Base-by-base conservation (phyloP, 345 rosid genomes). In the Boechera divaricarpa region DNA sequence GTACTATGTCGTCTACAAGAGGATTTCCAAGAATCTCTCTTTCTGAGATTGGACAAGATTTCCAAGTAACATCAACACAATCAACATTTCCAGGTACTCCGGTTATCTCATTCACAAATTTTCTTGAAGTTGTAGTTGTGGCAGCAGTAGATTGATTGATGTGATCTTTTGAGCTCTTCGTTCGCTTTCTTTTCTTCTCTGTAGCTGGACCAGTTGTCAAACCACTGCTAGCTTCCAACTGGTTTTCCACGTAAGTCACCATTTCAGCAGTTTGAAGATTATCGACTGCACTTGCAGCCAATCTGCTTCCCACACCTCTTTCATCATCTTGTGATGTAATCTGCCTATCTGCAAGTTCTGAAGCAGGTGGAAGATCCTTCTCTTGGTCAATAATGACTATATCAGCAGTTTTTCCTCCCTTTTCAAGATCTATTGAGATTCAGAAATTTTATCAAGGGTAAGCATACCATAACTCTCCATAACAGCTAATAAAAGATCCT, bases 141-240 rank as follows among this genome's bases (percentile, higher is more conserved):
- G 24, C 36, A 24, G 29, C 41, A n/a, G 10, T 5, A 64, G 61
- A 68, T 53, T 53, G 51, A 26, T 56, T 15, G 42, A 57, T 70
- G 44, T 47, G 59, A 60, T 35, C 75, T 72, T 60, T 72, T 24
- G 68, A 35, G 68, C 59, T 60, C 31, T 72, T 72, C 7, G 3
- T 61, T 49, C 60, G 59, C 51, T 49, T 72, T 72, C 56, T 61
- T 39, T 61, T 72, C 49, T 72, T 61, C 51, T 72, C 68, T 3
- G 68, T 35, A 71, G 67, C 55, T 60, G 38, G 53, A 9, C 29
- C 63, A 32, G 72, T 63, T 51, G 62, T 51, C 70, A 73, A 28
- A 21, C 12, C 45, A 10, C 72, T 74, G 41, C 57, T 66, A 33
- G 13, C 51, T 31, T 69, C 75, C 64, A 77, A 53, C 31, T 24